Evolutionary conservation across 169 alveolate species (phyloP).

Genomic region (Ichthyophthirius multifiliis): DNA sequence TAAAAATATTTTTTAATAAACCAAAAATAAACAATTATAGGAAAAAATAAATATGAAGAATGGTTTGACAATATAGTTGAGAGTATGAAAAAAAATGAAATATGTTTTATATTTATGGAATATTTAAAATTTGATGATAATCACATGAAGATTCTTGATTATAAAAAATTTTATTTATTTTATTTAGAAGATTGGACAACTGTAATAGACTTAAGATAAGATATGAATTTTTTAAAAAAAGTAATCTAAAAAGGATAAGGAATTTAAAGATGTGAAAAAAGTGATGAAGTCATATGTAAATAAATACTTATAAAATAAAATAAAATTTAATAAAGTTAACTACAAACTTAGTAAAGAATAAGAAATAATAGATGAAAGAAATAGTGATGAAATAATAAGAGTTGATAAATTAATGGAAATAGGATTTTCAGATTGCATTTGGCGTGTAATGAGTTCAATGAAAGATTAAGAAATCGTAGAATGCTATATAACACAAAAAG

Average conservation of each 20-base stretch:
- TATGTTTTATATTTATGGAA: slow-evolving; percentile 9
- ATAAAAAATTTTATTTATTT: slow-evolving; percentile 4
- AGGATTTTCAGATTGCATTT: neutral
- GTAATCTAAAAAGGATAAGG: slow-evolving; percentile 15
- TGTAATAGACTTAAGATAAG: slow-evolving; percentile 22
- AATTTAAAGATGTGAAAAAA: slow-evolving; percentile 16
- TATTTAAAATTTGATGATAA: slow-evolving; percentile 35
- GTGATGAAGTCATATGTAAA: slow-evolving; percentile 28
- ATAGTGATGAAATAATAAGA: neutral
- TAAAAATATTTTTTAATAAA: neutral
- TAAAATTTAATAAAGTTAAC: neutral
- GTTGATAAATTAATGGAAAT: neutral
- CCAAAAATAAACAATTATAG: neutral
- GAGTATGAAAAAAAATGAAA: slow-evolving; percentile 33
- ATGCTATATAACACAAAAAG: neutral
- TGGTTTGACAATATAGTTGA: slow-evolving; percentile 31
- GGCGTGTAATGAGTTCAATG: slow-evolving; percentile 26
- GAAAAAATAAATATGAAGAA: neutral
- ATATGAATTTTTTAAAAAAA: slow-evolving; percentile 12
- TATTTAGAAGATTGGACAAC: slow-evolving; percentile 33
- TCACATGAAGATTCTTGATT: slow-evolving; percentile 22
- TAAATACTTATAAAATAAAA: no score
- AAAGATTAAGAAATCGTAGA: slow-evolving; percentile 13
- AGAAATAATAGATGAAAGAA: neutral
- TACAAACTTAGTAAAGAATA: neutral